Evolutionary conservation across 2,329 filamentous ascomycete genomes (phyloP).

Genomic region (Purpureocillium takamizusanense): DNA sequence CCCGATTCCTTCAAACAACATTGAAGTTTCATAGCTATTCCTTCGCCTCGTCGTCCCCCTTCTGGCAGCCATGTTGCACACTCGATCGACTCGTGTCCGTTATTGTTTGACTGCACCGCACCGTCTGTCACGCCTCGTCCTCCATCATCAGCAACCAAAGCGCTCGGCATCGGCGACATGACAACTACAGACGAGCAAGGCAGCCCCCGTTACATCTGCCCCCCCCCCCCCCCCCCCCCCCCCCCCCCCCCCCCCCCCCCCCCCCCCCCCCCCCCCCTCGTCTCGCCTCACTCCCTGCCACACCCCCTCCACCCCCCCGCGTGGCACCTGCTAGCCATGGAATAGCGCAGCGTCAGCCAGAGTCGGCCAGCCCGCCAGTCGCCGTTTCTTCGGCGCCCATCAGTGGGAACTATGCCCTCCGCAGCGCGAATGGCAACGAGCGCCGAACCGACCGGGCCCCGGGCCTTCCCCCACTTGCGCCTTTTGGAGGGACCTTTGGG

Average conservation of each 20-base stretch:
- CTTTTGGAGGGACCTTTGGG: too few relatives aligned
- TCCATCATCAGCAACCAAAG: too few relatives aligned
- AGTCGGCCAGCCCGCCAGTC: background rate
- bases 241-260: background rate
- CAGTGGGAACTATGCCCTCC: background rate
- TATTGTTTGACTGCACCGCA: too few relatives aligned
- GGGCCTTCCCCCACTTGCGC: too few relatives aligned
- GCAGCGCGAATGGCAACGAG: background rate
- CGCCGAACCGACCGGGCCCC: too few relatives aligned
- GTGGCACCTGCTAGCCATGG: constrained; percentile 13
- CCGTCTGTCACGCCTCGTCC: too few relatives aligned
- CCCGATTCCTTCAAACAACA: too few relatives aligned
- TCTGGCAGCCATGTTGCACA: too few relatives aligned
- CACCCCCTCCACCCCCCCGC: constrained; percentile 1
- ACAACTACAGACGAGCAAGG: too few relatives aligned
- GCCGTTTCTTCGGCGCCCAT: constrained; percentile 1
- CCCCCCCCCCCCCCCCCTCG: background rate
- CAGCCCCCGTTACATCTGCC: constrained; percentile 1
- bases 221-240: background rate
- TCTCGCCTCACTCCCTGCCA: background rate
- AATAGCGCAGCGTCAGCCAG: constrained; percentile 8
- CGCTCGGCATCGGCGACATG: background rate
- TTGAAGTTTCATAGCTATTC: too few relatives aligned
- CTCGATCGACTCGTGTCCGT: too few relatives aligned
- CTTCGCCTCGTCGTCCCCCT: too few relatives aligned